Percentiles rank a stretch among this genome's conserved stretches.
phyloP scores from a whole-genome alignment of 768 basidiomycete genomes.

The Leucocoprinus sp. region DNA sequence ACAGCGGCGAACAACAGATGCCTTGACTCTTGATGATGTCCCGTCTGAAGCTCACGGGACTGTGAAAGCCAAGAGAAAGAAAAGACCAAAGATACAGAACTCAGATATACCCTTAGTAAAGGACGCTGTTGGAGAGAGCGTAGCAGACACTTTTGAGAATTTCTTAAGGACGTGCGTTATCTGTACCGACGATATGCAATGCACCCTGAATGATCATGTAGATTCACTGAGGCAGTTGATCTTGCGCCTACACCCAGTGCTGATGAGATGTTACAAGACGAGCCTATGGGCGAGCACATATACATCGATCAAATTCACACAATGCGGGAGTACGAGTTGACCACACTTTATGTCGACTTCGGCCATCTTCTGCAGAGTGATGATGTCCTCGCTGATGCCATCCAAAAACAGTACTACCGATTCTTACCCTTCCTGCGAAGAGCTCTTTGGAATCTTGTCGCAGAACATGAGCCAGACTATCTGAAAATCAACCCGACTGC shows the following conservation, averaged over 20 bases:
- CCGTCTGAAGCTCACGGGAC: conserved; percentile 26
- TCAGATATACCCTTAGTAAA: conserved; percentile 80
- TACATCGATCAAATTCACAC: conserved; percentile 93
- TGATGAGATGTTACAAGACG: conserved; percentile 53
- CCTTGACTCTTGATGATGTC: conserved; percentile 40
- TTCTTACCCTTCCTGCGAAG: conserved; percentile 93
- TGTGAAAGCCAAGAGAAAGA: conserved; percentile 29
- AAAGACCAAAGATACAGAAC: conserved; percentile 39
- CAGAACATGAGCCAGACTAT: conserved; percentile 87
- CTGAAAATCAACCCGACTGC: conserved; percentile 90
- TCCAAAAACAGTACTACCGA: conserved; percentile 92
- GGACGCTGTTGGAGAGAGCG: conserved; percentile 93
- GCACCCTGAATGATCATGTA: conserved; percentile 22
- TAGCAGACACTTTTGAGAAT: conserved; percentile 83
- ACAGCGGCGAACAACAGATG: conserved; percentile 40
- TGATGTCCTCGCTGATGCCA: conserved; percentile 89
- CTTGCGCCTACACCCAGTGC: conserved; percentile 76
- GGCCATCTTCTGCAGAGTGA: conserved; percentile 84
- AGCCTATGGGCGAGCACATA: conserved; percentile 54
- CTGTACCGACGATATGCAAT: conserved; percentile 1
- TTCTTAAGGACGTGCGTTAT: conserved; percentile 76
- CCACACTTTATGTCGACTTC: conserved; percentile 95
- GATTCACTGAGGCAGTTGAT: conserved; percentile 77
- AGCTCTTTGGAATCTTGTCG: conserved; percentile 83
- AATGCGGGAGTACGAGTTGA: conserved; percentile 91